Conservation (phyloP, 1,284 basidiomycete species). For the Neolentinus lepideus region DNA sequence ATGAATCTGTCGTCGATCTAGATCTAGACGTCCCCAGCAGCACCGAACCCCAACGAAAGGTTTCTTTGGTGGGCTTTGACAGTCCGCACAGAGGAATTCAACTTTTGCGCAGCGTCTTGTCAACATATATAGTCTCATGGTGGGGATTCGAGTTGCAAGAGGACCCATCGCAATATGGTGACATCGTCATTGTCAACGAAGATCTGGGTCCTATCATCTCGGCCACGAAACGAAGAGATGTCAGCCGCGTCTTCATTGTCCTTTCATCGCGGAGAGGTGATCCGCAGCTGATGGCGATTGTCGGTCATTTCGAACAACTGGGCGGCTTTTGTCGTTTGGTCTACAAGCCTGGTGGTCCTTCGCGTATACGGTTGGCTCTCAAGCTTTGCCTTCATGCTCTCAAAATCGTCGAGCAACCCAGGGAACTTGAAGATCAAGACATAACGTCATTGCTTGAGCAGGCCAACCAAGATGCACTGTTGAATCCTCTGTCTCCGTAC, state of each 20-base stretch:
- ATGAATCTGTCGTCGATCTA: slow-evolving; percentile 25
- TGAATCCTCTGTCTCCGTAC: not conserved
- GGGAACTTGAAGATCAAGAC: slow-evolving; percentile 1
- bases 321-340: slow-evolving; percentile 84
- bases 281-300: slow-evolving; percentile 51
- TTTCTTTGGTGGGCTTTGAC: slow-evolving; percentile 76
- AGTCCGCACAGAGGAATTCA: slow-evolving; percentile 59
- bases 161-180: slow-evolving; percentile 42
- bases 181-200: slow-evolving; percentile 84
- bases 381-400: slow-evolving; percentile 67
- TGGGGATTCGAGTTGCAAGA: slow-evolving; percentile 65
- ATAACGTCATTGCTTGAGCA: not conserved
- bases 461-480: not conserved
- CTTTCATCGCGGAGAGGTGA: slow-evolving; percentile 68
- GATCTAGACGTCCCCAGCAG: slow-evolving; percentile 30
- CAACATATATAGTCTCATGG: slow-evolving; percentile 64
- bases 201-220: slow-evolving; percentile 52
- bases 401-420: slow-evolving; percentile 33
- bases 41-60: slow-evolving; percentile 27
- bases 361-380: slow-evolving; percentile 62
- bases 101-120: slow-evolving; percentile 58
- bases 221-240: slow-evolving; percentile 52
- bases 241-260: slow-evolving; percentile 64
- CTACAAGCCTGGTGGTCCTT: slow-evolving; percentile 87
- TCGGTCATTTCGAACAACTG: slow-evolving; percentile 67